Evolutionary conservation across 2,329 filamentous ascomycete species (phyloP), one percentile per base, ranked within the genome.

Genomic region (Cordyceps farinosa): DNA sequence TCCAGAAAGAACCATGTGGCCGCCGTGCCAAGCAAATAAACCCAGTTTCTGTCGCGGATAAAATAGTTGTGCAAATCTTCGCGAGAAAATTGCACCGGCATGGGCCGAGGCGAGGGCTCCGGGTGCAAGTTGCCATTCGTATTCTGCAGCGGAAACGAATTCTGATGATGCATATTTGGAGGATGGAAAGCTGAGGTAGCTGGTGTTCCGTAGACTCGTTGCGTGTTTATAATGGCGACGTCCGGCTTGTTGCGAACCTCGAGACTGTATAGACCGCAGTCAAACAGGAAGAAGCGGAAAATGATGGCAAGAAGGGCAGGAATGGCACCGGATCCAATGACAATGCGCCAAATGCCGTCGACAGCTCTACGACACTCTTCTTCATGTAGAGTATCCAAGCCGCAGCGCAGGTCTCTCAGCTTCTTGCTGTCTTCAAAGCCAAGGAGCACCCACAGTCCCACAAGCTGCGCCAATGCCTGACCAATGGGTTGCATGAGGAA

Each of bases 401-500:
- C 81, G 65, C 81, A 83, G 55, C 78, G 78, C 75, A 79, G 76
- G 4, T 71, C 78, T 45, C 78, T 73, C 22, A 83, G 69, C 32
- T 77, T 70, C 54, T 78, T 76, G 17, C 71, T 75, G 65, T 73
- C 69, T 62, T 82, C 73, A 22, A 79, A 77, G 22, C 80, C 79
- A 3, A 83, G 73, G 11, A 83, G 70, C 10, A 83, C 81, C 73
- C 77, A 80, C 5, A 88, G 74, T 4, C 84, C 84, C 11, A 89
- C 84, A 5, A 88, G 73, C 65, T 88, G 87, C 15, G 87, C 87
- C 1, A 87, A 77, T 2, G 88, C 82, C 69, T 90, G 87, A 6
- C 87, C 87, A 9, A 90, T 75, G 1, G 87, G 86, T 67, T 90
- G 87, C 83, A 88, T 89, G 68, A 88, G 80, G 70, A 90, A 90